Conservation (phyloP, 495 filamentous ascomycete genomes). For the Letharia columbiana region DNA sequence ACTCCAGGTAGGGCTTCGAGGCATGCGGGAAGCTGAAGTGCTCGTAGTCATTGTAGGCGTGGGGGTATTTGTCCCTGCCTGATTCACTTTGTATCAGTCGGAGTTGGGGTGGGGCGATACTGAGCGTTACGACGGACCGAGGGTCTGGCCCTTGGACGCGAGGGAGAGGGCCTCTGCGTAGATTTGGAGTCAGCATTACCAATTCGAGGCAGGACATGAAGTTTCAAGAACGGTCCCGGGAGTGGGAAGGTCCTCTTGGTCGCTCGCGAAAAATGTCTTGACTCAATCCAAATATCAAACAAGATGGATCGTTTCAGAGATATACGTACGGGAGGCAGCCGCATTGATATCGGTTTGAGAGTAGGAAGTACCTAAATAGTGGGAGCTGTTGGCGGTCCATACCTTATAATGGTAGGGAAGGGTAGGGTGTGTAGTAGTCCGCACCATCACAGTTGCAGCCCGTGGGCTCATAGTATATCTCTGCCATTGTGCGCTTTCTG, state of each 20-base stretch:
- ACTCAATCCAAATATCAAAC: neutral
- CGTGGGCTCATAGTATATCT: neutral
- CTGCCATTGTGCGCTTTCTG: neutral
- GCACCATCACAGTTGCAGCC: neutral
- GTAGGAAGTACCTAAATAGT: neutral
- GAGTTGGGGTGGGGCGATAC: neutral
- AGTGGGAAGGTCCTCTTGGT: neutral
- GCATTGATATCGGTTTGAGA: neutral
- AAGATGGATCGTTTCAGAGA: neutral
- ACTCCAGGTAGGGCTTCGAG: slow-evolving; percentile 27
- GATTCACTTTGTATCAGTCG: neutral
- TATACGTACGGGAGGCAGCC: neutral
- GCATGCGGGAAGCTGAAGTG: slow-evolving; percentile 27
- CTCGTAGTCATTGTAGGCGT: slow-evolving; percentile 29
- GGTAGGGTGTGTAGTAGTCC: neutral
- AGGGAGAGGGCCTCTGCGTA: neutral
- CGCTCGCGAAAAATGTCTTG: neutral
- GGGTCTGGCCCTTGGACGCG: neutral
- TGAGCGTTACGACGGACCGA: neutral
- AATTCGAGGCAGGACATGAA: neutral
- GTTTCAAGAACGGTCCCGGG: neutral
- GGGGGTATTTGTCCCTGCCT: slow-evolving; percentile 28
- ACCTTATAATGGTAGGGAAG: neutral
- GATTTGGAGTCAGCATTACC: neutral
- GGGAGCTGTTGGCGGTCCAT: neutral